phyloP scores from a whole-genome alignment of 495 filamentous ascomycete species.

The Glarea lozoyensis region DNA sequence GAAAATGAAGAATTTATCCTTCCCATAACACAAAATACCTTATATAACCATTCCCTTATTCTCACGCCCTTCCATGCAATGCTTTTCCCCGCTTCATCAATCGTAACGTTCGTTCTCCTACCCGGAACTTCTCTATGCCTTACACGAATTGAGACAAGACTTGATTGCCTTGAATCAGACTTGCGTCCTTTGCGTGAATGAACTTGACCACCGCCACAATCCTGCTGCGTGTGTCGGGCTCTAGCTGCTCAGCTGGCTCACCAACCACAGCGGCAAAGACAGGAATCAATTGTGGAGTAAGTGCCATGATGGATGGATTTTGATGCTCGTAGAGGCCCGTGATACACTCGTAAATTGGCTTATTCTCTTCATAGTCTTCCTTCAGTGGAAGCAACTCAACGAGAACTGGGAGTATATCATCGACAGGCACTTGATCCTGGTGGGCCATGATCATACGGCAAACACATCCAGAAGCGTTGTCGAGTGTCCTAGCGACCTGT shows the following conservation, averaged over 20 bases:
- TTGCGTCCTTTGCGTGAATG: slow-evolving; percentile 42
- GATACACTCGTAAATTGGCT: slow-evolving; percentile 81
- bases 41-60: no score
- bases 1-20: no score
- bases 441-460: slow-evolving; percentile 83
- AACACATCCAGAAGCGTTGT: slow-evolving; percentile 92
- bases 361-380: slow-evolving; percentile 96
- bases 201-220: slow-evolving; percentile 64
- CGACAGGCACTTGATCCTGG: slow-evolving; percentile 67
- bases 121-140: no score
- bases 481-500: slow-evolving; percentile 67
- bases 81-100: no score
- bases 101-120: no score
- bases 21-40: no score
- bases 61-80: no score
- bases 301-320: slow-evolving; percentile 60
- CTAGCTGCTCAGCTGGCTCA: slow-evolving; percentile 75
- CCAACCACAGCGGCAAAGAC: slow-evolving; percentile 74
- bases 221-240: slow-evolving; percentile 64
- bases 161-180: slow-evolving; percentile 15
- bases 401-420: slow-evolving; percentile 72
- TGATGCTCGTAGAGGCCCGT: slow-evolving; percentile 67
- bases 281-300: slow-evolving; percentile 70
- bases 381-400: slow-evolving; percentile 75
- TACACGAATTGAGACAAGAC: slow-evolving; percentile 9